phyloP scores from a whole-genome alignment of 495 filamentous ascomycete species.

The Hapsidospora chrysogenum region DNA sequence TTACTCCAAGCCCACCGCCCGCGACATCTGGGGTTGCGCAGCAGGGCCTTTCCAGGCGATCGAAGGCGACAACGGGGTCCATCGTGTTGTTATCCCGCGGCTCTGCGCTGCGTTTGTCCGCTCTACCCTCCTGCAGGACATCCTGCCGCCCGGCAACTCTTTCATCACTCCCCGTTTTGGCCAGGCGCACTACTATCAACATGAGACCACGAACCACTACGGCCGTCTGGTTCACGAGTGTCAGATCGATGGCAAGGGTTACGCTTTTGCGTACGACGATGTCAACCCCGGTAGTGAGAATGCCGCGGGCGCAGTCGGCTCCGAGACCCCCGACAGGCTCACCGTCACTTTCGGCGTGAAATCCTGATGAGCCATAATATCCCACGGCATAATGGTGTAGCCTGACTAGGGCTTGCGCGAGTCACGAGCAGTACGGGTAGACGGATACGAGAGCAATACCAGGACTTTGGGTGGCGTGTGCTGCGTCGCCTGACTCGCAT shows the following conservation, averaged over 20 bases:
- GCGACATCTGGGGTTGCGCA: slow-evolving; percentile 31
- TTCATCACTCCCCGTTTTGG: slow-evolving; percentile 16
- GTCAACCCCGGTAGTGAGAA: slow-evolving; percentile 18
- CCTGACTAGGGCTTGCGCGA: too few relatives aligned
- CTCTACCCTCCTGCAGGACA: slow-evolving; percentile 18
- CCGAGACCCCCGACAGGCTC: background rate
- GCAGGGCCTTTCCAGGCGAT: slow-evolving; percentile 21
- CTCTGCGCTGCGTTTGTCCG: slow-evolving; percentile 30
- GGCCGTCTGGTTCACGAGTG: slow-evolving; percentile 23
- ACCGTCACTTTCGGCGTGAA: background rate
- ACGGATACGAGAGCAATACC: too few relatives aligned
- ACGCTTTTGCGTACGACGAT: slow-evolving; percentile 33
- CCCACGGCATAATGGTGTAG: too few relatives aligned
- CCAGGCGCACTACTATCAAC: background rate
- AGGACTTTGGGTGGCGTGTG: too few relatives aligned
- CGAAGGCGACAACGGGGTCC: slow-evolving; percentile 8
- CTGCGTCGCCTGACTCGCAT: too few relatives aligned
- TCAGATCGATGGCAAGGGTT: slow-evolving; percentile 22
- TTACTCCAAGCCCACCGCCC: slow-evolving; percentile 20
- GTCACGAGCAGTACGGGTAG: too few relatives aligned
- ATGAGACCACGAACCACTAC: slow-evolving; percentile 17
- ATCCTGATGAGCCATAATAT: too few relatives aligned
- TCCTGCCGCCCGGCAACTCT: slow-evolving; percentile 17
- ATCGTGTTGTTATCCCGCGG: slow-evolving; percentile 20
- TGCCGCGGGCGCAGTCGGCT: background rate